Evolutionary conservation across 202 grass and related monocot species (phyloP), one percentile per base, ranked within the genome.

Genomic region (Eragrostis tef): DNA sequence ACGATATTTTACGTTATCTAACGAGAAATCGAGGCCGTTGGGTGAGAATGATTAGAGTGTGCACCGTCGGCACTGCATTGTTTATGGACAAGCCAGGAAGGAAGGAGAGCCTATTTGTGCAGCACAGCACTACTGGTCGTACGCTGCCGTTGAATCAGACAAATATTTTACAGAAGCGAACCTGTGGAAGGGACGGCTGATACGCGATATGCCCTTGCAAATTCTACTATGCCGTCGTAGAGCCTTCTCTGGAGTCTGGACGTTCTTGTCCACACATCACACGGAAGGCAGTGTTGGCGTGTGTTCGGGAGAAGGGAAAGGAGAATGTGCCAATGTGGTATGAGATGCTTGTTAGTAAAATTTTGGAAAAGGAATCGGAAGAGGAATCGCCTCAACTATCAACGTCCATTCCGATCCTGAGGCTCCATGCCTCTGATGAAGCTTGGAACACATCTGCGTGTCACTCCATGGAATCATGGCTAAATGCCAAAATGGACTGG

Each of bases 101-200:
- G 52, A 19, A 9, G n/a, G 20, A 20, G 17, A 56, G 52, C 6
- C 49, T 16, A 7, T 56, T 46, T 11, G 52, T 19, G 17, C 19
- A 56, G 19, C 52, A 9, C 3, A 39, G 34, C 34, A 39, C 34
- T 6, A 39, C 19, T 9, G 26, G 4, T 29, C 60, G 26, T 63
- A 56, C 52, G 52, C 51, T n/a, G 24, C 60, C 21, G 11, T 22
- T 65, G 75, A 19, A 4, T 4, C 34, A 39, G 19, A 12, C 16
- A 61, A 48, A 71, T 39, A 41, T 49, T 63, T 49, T 50, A 36
- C 58, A 9, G 29, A 29, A 24, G 42, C 24, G 79, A 81, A 81
- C 34, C 52, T 29, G 51, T 31, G 50, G 64, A 69, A 70, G 51
- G 78, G 78, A 47, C 25, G 66, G 50, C 51, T 47, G n/a, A 47